phyloP scores from a whole-genome alignment of 176 grass and related monocot species.

The Aegilops speltoides region DNA sequence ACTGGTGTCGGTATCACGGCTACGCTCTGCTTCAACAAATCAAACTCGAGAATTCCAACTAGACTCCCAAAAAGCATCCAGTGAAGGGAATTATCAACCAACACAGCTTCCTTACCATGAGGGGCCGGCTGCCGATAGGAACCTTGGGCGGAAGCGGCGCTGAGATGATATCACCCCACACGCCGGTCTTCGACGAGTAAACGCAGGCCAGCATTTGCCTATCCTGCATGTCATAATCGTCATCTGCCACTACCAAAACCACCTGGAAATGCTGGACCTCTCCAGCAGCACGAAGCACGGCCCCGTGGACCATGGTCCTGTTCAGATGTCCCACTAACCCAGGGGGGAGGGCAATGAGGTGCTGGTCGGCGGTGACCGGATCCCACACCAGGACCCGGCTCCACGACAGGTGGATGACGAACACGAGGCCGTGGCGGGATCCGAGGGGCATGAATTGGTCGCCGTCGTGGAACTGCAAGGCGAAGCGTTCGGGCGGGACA shows the following conservation, averaged over 20 bases:
- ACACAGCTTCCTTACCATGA: too few species aligned
- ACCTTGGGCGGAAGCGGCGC: too few species aligned
- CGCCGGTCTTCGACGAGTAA: not conserved
- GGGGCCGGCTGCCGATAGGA: too few species aligned
- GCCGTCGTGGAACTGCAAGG: not conserved
- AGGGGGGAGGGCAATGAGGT: not conserved
- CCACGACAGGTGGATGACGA: not conserved
- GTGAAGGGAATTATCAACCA: too few species aligned
- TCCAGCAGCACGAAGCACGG: not conserved
- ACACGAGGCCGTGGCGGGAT: not conserved
- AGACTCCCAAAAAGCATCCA: too few species aligned
- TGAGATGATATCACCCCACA: too few species aligned
- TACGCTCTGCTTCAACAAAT: too few species aligned
- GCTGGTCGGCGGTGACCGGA: not conserved
- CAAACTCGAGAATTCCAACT: too few species aligned
- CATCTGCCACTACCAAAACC: not conserved
- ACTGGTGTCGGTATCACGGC: too few species aligned
- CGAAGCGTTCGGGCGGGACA: not conserved
- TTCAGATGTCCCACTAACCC: not conserved
- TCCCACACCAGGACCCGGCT: not conserved
- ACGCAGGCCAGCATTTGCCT: not conserved
- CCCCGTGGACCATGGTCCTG: not conserved
- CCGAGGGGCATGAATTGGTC: not conserved
- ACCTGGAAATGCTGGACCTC: not conserved
- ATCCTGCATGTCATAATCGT: not conserved